Percentiles rank a stretch among this genome's conserved stretches.
phyloP scores from a whole-genome alignment of 768 basidiomycete species.

The Boletus rex-veris region DNA sequence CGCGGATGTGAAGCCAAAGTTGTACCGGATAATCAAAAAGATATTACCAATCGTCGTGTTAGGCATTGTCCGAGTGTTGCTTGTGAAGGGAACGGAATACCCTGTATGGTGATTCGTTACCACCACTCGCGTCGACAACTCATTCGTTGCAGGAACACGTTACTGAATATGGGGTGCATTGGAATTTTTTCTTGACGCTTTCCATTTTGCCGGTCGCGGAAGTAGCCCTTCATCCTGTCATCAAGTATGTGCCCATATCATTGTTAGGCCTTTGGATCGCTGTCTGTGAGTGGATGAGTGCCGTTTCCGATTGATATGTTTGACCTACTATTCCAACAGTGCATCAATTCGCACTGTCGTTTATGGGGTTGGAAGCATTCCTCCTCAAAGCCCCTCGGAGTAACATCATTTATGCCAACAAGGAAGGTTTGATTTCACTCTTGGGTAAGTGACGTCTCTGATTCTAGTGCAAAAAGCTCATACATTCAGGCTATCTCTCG shows the following conservation, averaged over 20 bases:
- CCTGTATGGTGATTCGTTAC: slow-evolving; percentile 55
- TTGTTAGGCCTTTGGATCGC: slow-evolving; percentile 61
- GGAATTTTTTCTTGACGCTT: slow-evolving; percentile 98
- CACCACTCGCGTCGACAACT: background rate
- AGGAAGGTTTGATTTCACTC: slow-evolving; percentile 86
- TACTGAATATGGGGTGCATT: slow-evolving; percentile 94
- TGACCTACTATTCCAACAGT: slow-evolving; percentile 38
- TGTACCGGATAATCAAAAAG: slow-evolving; percentile 51
- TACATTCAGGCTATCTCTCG: slow-evolving; percentile 71
- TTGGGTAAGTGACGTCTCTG: slow-evolving; percentile 43
- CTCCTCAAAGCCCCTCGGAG: slow-evolving; percentile 63
- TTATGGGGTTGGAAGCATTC: slow-evolving; percentile 54
- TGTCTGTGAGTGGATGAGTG: slow-evolving; percentile 41
- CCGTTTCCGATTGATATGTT: background rate
- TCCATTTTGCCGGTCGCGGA: slow-evolving; percentile 75
- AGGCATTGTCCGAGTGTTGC: slow-evolving; percentile 71
- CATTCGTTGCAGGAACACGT: slow-evolving; percentile 72
- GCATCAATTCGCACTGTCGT: slow-evolving; percentile 66
- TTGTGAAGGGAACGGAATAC: slow-evolving; percentile 93
- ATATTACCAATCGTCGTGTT: slow-evolving; percentile 64
- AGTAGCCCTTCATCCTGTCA: slow-evolving; percentile 63
- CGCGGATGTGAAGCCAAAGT: slow-evolving; percentile 47
- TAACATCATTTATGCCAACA: slow-evolving; percentile 73
- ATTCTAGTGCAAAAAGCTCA: slow-evolving; percentile 1
- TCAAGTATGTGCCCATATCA: slow-evolving; percentile 54